Percentiles rank a stretch among this genome's conserved stretches.
Evolutionary conservation across 345 rosid species (phyloP).

Genomic region (Clarkia xantiana): DNA sequence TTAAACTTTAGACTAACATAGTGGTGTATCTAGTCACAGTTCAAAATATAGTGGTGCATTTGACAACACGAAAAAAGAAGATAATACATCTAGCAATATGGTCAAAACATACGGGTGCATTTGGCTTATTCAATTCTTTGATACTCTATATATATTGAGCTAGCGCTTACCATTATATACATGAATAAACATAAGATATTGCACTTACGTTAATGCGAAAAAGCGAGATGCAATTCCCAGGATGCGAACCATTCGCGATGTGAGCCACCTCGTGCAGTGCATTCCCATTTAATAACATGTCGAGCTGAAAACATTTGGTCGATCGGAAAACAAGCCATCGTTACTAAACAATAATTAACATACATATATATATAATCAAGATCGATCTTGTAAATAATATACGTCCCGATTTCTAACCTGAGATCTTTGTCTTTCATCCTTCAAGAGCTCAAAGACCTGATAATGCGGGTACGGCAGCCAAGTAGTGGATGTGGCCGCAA

Average conservation of each 20-base stretch:
- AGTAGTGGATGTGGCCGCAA: constrained; percentile 67
- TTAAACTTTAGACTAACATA: too few species aligned
- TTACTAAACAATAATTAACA: neutral
- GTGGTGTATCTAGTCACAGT: too few species aligned
- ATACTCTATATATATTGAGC: too few species aligned
- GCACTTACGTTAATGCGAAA: constrained; percentile 71
- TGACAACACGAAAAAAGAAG: too few species aligned
- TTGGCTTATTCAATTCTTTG: too few species aligned
- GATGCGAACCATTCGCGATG: constrained; percentile 89
- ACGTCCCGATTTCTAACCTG: constrained; percentile 24
- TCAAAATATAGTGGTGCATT: too few species aligned
- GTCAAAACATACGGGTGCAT: too few species aligned
- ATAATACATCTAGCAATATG: too few species aligned
- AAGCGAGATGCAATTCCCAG: constrained; percentile 88
- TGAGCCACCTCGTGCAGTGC: constrained; percentile 88
- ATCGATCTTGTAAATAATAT: neutral
- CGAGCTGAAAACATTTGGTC: constrained; percentile 25
- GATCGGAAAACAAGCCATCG: too few species aligned
- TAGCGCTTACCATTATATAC: too few species aligned
- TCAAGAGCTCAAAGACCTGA: constrained; percentile 61
- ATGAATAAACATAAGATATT: too few species aligned
- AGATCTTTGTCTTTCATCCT: constrained; percentile 58
- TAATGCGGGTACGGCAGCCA: constrained; percentile 65
- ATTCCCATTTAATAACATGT: constrained; percentile 69
- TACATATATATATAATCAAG: too few species aligned